phyloP scores from a whole-genome alignment of 768 basidiomycete species.

The Pleurotus giganteus region DNA sequence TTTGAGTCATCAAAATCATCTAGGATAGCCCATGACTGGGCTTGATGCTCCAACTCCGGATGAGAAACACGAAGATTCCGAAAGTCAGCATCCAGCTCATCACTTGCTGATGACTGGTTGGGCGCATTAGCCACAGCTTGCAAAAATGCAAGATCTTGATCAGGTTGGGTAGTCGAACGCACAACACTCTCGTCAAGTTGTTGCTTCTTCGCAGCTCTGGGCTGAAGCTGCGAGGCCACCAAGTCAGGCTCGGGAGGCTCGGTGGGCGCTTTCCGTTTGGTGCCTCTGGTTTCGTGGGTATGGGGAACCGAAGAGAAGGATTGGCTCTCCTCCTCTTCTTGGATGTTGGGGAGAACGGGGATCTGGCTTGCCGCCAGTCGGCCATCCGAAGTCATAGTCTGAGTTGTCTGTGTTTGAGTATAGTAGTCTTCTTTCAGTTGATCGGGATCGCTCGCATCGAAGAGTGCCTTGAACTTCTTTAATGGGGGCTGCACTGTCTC shows the following conservation, averaged over 20 bases:
- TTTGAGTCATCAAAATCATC: conserved; percentile 64
- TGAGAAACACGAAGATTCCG: conserved; percentile 72
- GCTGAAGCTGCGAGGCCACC: conserved; percentile 15
- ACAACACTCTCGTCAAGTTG: background rate
- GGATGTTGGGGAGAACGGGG: conserved; percentile 15
- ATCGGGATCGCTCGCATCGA: conserved; percentile 62
- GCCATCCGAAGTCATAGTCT: background rate
- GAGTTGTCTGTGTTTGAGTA: conserved; percentile 23
- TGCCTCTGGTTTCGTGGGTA: background rate
- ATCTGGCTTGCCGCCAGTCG: conserved; percentile 10
- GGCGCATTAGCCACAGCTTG: conserved; percentile 75
- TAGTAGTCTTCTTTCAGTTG: conserved; percentile 21
- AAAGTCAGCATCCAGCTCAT: conserved; percentile 76
- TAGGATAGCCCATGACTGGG: conserved; percentile 56
- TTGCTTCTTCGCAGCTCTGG: background rate
- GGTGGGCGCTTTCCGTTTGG: background rate
- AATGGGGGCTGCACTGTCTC: conserved; percentile 47
- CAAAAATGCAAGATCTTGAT: conserved; percentile 67
- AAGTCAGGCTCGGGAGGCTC: background rate
- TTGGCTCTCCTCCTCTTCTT: conserved; percentile 16
- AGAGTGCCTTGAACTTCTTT: conserved; percentile 71
- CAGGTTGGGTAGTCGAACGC: conserved; percentile 34
- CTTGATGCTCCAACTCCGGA: conserved; percentile 49
- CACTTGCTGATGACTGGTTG: conserved; percentile 63
- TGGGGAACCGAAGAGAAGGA: conserved; percentile 6